Base-by-base conservation (phyloP, 164 flowering plant species). In the Magnolia changhungtana region DNA sequence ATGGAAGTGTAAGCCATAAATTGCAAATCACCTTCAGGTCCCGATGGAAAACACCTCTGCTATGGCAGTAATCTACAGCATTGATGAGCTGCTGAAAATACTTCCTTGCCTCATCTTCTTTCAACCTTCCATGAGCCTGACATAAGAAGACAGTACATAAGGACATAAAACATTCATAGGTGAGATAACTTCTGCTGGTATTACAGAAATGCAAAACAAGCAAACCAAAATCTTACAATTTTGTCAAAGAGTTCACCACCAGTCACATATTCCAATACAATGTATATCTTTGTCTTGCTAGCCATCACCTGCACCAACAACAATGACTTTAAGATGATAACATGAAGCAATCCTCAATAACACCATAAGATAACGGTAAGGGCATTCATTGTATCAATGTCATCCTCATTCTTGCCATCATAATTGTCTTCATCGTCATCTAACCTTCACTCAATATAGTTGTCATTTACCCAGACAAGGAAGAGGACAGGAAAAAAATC, bases 61-160 rank as follows among this genome's bases (percentile, higher is more conserved):
- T 93, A 82, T 95, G 99, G 79, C 98, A 95, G 80, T 95, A 93
- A 88, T 96, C 99, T 67, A 96, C 96, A 23, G 98, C 97, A 84
- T 90, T 88, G 71, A 96, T 92, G 70, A 96, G 93, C 82, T 92
- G 96, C 85, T 96, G 99, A 82, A 96, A 96, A 73, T 91, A 92
- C 71, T 85, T 92, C 77, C 98, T 89, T 21, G 96, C 97, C 78
- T 96, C 99, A 83, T 94, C 98, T 84, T 96, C 99, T 80, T 88
- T 90, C 81, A 94, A 76, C 81, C 96, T 91, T 67, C 97, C 97
- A 75, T 81, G 87, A 74, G 92, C 88, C 98, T 94, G 82, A 29
- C 29, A 52, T 14, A 73, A 74, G 14, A 70, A 69, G 29, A 27
- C 29, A 27, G 14, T 16, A 71, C 10, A 67, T 1, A 74, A 5